Base-by-base conservation (phyloP, 441 rosid genomes). In the Corymbia calophylla region DNA sequence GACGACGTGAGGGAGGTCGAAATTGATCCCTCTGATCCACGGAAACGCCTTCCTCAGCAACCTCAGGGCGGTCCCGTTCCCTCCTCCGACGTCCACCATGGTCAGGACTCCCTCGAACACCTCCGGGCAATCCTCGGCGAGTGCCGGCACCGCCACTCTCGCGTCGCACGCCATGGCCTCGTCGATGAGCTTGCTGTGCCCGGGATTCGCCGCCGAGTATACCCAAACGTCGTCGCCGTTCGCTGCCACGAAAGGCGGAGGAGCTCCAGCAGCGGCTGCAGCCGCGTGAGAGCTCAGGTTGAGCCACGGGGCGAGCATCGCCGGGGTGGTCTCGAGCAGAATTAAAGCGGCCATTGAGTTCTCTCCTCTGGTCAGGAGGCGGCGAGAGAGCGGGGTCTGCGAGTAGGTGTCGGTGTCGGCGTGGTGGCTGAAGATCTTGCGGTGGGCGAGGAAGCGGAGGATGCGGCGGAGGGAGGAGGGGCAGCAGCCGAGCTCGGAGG, bases 61-160 rank as follows among this genome's bases (percentile, higher is more conserved):
- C 9, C 93, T 88, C 90, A 95, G 23, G 87, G 93, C 25, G 39
- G 96, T 94, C 60, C 99, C 98, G 27, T 93, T 93, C 9, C 97
- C 95, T 0, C 97, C 98, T n/a, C 97, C 97, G 18, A 95, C 95
- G 87, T 96, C 99, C 27, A 96, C 96, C 93, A 96, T 68, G 27
- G 91, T 94, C 77, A 47, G 85, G 44, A 96, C 87, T 9, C 96
- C 96, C 3, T 95, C 93, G 88, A 96, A 95, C 92, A 94, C 92
- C 77, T 94, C 93, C 0, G 92, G 93, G 90, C 96, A 95, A 18
- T 91, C 91, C n/a, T 91, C 56, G 2, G 92, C 88, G 4, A 95
- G 53, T 11, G 91, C 94, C 4, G 90, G 91, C 48, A 95, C 94
- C 25, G 89, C 82, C 19, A 86, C 62, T 84, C 96, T 96, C 9